Conservation (phyloP, 75 land plant species). For the Pseudotsuga menziesii region DNA sequence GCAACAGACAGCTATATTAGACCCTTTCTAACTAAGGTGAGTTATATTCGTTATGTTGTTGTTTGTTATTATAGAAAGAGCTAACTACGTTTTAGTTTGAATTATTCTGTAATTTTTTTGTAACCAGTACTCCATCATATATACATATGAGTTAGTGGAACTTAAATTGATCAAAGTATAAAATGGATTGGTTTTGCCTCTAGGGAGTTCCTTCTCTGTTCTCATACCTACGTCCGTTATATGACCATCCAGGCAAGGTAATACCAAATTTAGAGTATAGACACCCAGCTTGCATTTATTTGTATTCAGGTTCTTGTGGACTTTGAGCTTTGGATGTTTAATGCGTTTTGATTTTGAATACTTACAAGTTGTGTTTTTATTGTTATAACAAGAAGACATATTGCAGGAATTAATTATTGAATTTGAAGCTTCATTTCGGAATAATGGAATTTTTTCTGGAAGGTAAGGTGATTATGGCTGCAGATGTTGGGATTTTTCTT, state of each 20-base stretch:
- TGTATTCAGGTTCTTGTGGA: background rate
- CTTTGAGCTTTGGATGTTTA: background rate
- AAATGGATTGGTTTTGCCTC: conserved; percentile 7
- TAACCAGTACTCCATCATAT: background rate
- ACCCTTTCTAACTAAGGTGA: conserved; percentile 83
- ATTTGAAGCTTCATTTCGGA: conserved; percentile 57
- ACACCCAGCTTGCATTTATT: background rate
- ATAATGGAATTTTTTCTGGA: conserved; percentile 37
- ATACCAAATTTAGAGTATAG: background rate
- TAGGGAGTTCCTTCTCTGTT: conserved; percentile 98
- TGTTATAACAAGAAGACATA: conserved; percentile 50
- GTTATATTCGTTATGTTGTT: background rate
- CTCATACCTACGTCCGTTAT: conserved; percentile 86
- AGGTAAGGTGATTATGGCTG: no score
- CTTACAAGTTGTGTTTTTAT: background rate
- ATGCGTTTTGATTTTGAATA: background rate
- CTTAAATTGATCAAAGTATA: background rate
- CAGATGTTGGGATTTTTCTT: background rate
- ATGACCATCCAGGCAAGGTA: conserved; percentile 85
- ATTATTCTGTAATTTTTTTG: background rate
- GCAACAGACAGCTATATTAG: conserved; percentile 76
- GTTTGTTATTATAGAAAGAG: background rate
- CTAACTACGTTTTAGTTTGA: conserved; percentile 1
- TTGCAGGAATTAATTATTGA: conserved; percentile 63
- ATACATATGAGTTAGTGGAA: background rate